These are phyloP conservation scores for Oryza longistaminata DNA, from an alignment of 176 grass and related monocot genomes.

Conservation along the genomic window DNA sequence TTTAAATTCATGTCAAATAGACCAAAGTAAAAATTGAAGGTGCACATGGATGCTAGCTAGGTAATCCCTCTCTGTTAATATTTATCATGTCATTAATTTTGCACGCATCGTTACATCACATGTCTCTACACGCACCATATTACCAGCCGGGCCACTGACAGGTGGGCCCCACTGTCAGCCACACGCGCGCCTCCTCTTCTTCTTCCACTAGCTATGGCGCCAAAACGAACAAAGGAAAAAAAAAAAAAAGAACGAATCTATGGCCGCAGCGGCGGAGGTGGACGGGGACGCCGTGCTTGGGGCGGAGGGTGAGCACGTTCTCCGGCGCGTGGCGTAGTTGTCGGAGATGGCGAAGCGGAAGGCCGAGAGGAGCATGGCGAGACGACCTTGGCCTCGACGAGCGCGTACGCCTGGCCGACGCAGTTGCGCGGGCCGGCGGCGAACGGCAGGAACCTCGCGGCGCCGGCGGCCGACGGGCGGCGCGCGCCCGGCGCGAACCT, in stretches of 20 bases:
- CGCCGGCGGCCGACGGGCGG: slow-evolving; percentile 44
- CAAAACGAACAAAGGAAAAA: background rate
- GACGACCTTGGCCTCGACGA: slow-evolving; percentile 82
- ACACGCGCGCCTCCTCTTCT: background rate
- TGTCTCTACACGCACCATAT: background rate
- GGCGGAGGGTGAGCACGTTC: slow-evolving; percentile 84
- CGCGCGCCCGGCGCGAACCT: slow-evolving; percentile 54
- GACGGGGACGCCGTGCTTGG: slow-evolving; percentile 79
- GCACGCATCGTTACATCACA: background rate
- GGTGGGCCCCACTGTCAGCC: background rate
- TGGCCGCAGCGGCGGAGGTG: slow-evolving; percentile 60
- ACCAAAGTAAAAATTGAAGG: background rate
- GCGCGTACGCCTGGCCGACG: slow-evolving; percentile 87
- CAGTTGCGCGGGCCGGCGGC: slow-evolving; percentile 90
- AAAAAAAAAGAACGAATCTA: slow-evolving; percentile 6
- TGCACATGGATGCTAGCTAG: background rate
- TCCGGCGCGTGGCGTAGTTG: slow-evolving; percentile 81
- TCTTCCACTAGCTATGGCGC: background rate
- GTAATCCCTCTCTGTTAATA: background rate
- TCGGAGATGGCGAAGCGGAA: slow-evolving; percentile 85
- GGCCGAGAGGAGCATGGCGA: slow-evolving; percentile 65
- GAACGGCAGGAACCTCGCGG: slow-evolving; percentile 77
- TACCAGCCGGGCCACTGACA: background rate
- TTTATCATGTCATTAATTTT: background rate
- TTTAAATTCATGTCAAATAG: background rate